A percentile compares a stretch with the other conserved stretches of the same genome.
phyloP scores from a whole-genome alignment of 2,329 filamentous ascomycete species.

The Pseudogymnoascus destructans region DNA sequence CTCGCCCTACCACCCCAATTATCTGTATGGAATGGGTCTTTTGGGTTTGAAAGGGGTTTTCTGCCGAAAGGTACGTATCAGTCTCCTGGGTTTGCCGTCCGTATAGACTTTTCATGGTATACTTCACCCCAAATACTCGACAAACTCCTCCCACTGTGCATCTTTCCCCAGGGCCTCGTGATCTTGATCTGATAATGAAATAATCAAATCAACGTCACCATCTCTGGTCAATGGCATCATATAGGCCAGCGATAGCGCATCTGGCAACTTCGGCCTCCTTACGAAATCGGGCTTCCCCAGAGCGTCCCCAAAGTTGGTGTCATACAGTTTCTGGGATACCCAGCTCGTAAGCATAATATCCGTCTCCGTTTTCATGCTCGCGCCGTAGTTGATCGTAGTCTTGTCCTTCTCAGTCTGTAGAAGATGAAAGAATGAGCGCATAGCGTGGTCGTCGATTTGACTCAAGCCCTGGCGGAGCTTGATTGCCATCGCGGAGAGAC shows the following conservation, averaged over 20 bases:
- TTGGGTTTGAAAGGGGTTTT: neutral
- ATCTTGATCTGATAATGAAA: neutral
- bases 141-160: neutral
- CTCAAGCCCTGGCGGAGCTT: neutral
- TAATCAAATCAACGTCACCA: neutral
- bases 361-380: neutral
- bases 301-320: neutral
- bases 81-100: neutral
- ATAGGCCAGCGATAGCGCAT: neutral
- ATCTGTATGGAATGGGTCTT: neutral
- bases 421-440: neutral
- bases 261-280: neutral
- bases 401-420: neutral
- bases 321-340: neutral
- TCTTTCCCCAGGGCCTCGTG: neutral
- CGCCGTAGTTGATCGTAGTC: slow-evolving; percentile 3
- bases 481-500: neutral
- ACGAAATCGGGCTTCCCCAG: slow-evolving; percentile 1
- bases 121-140: neutral
- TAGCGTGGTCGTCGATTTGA: neutral
- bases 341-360: neutral
- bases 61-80: neutral
- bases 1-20: neutral
- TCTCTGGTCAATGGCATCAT: slow-evolving; percentile 1
- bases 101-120: neutral